These are phyloP conservation scores for Irpex rosettiformis DNA, from an alignment of 1,284 basidiomycete genomes.

Conservation along the genomic window DNA sequence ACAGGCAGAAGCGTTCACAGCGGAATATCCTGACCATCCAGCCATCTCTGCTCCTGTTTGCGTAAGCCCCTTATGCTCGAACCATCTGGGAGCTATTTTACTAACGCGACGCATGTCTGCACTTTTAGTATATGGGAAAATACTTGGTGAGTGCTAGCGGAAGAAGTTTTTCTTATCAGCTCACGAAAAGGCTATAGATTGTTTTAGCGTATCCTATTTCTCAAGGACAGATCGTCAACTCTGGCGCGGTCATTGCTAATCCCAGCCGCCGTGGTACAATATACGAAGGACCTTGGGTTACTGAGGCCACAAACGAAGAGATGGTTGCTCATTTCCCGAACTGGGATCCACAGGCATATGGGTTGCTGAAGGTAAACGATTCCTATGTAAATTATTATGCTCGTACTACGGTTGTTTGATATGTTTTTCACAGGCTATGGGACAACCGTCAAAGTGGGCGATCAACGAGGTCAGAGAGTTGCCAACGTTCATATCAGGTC, in stretches of 20 bases:
- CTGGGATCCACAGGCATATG: conserved; percentile 47
- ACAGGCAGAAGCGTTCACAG: conserved; percentile 2
- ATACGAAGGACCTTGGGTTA: conserved; percentile 43
- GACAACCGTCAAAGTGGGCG: conserved; percentile 30
- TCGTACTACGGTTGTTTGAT: background rate
- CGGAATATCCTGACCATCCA: conserved; percentile 10
- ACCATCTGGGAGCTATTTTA: background rate
- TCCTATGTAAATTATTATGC: background rate
- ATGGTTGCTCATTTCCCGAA: conserved; percentile 33
- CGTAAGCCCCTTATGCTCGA: conserved; percentile 8
- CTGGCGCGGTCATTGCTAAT: conserved; percentile 42
- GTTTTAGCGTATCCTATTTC: conserved; percentile 47
- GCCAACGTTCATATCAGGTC: conserved; percentile 22
- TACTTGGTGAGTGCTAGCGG: conserved; percentile 8
- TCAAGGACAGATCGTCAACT: conserved; percentile 42
- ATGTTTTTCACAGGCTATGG: conserved; percentile 23
- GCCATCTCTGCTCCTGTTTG: conserved; percentile 6
- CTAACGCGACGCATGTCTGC: background rate
- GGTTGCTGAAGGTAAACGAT: conserved; percentile 39
- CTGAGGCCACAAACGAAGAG: conserved; percentile 32
- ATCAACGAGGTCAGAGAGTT: conserved; percentile 27
- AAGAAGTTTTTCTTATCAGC: background rate
- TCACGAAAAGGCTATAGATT: conserved; percentile 29
- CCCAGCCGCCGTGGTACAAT: conserved; percentile 37
- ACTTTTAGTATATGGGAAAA: conserved; percentile 14